These are phyloP conservation scores for Mycena vulgaris DNA, from an alignment of 768 basidiomycete genomes.

Conservation along the genomic window DNA sequence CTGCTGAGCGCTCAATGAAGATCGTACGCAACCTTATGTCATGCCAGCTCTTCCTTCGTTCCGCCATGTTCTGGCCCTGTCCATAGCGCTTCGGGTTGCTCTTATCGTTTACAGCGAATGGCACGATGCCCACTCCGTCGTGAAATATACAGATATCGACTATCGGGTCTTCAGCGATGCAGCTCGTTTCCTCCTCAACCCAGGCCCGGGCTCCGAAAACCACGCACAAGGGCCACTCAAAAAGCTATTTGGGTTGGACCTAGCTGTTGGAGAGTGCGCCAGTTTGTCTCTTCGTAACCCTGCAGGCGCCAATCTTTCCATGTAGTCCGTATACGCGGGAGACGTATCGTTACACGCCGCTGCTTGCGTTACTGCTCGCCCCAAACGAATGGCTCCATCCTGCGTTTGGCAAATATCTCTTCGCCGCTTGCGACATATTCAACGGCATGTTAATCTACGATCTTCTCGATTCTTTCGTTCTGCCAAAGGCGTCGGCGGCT, in stretches of 20 bases:
- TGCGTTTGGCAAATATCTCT: constrained; percentile 93
- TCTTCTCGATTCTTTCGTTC: constrained; percentile 67
- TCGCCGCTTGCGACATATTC: constrained; percentile 86
- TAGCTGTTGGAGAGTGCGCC: constrained; percentile 83
- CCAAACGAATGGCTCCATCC: constrained; percentile 88
- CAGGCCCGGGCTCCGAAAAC: constrained; percentile 54
- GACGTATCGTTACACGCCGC: constrained; percentile 97
- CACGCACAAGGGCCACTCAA: constrained; percentile 72
- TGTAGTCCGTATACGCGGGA: constrained; percentile 89
- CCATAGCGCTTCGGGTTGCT: constrained; percentile 72
- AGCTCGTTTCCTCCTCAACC: constrained; percentile 74
- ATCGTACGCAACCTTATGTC: neutral
- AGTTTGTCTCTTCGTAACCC: constrained; percentile 23
- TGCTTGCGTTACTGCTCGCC: constrained; percentile 85
- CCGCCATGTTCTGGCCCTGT: constrained; percentile 64
- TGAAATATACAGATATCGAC: constrained; percentile 99
- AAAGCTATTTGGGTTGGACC: constrained; percentile 34
- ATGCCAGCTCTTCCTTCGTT: constrained; percentile 58
- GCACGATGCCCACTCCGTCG: constrained; percentile 85
- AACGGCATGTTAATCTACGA: constrained; percentile 82
- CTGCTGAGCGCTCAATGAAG: neutral
- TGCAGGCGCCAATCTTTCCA: constrained; percentile 29
- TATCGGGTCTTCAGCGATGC: constrained; percentile 97
- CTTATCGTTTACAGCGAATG: constrained; percentile 92
- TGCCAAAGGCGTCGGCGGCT: constrained; percentile 50